Base-by-base conservation (phyloP, 208 protist species). In the Naegleria fowleri region DNA sequence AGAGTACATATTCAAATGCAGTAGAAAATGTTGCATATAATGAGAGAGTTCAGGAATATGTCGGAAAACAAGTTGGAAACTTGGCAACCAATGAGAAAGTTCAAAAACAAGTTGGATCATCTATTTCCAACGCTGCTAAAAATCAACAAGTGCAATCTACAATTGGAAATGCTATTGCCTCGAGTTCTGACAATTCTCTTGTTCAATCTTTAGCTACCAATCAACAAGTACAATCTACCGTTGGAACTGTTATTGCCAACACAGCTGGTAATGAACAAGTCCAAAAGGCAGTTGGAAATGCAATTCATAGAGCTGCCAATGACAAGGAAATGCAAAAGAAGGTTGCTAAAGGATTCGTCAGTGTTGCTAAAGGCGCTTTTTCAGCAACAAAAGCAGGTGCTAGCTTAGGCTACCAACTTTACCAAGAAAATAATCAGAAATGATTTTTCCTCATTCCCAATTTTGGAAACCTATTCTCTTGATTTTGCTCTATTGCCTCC, bases 321-420 rank as follows among this genome's bases (percentile, higher is more conserved):
- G n/a, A 89, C 22, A 89, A 67, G n/a, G 86, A 89, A 39, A 29
- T 67, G 51, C 86, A 89, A 89, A 89, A 89, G 43, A 88, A 88
- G 41, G 85, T 88, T 52, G 85, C 85, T 88, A 29, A 58, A 58
- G 85, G 85, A 39, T 88, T 88, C 13, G 29, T 88, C 5, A 13
- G 15, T 7, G 29, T 58, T 58, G 85, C 15, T 19, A 88, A 58
- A 38, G 41, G 39, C 36, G 39, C 22, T 33, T 52, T 36, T 5
- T n/a, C 13, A 29, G 85, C n/a, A 59, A 43, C 41, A 22, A 88
- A 88, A 38, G 38, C 41, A 29, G 83, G 36, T 51, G 83, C 40
- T 16, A 15, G 1, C 25, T 15, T 29, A 16, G 85, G 67, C 0
- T 79, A 79, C 36, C 67, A 79, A 36, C n/a, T 79, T 13, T 79